These are phyloP conservation scores for Cladophialophora carrionii DNA, from an alignment of 2,329 filamentous ascomycete genomes.

Conservation along the genomic window DNA sequence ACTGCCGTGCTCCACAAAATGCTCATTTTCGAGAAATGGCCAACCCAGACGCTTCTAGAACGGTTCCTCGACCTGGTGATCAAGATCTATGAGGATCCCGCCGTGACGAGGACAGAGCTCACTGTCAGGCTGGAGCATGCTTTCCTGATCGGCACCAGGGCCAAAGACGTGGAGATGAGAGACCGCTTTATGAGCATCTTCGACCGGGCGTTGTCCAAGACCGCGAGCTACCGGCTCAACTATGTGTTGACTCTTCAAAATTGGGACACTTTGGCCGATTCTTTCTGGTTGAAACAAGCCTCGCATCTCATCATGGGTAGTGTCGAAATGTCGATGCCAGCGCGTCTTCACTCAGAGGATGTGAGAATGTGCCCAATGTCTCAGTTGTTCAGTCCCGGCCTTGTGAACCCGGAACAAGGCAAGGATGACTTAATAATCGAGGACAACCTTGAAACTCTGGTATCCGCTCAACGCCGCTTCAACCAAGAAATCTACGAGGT, in stretches of 20 bases:
- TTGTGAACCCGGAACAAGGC: constrained; percentile 69
- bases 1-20: constrained; percentile 99
- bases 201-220: constrained; percentile 90
- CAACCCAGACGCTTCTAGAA: constrained; percentile 80
- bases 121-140: constrained; percentile 98
- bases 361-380: constrained; percentile 77
- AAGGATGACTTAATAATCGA: constrained; percentile 72
- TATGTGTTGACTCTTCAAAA: constrained; percentile 92
- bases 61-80: constrained; percentile 96
- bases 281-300: constrained; percentile 95
- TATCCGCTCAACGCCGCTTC: constrained; percentile 80
- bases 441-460: constrained; percentile 77
- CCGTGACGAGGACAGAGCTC: constrained; percentile 90
- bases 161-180: constrained; percentile 93
- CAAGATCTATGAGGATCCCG: constrained; percentile 95
- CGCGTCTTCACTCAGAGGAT: constrained; percentile 80
- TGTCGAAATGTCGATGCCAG: constrained; percentile 78
- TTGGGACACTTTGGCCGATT: constrained; percentile 93
- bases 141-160: constrained; percentile 91
- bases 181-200: constrained; percentile 97
- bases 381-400: constrained; percentile 65
- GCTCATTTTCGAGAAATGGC: constrained; percentile 87
- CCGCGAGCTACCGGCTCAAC: constrained; percentile 81
- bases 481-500: constrained; percentile 81
- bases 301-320: constrained; percentile 90